Conservation (phyloP, 306 rosid species). For the Cucumis hystrix region DNA sequence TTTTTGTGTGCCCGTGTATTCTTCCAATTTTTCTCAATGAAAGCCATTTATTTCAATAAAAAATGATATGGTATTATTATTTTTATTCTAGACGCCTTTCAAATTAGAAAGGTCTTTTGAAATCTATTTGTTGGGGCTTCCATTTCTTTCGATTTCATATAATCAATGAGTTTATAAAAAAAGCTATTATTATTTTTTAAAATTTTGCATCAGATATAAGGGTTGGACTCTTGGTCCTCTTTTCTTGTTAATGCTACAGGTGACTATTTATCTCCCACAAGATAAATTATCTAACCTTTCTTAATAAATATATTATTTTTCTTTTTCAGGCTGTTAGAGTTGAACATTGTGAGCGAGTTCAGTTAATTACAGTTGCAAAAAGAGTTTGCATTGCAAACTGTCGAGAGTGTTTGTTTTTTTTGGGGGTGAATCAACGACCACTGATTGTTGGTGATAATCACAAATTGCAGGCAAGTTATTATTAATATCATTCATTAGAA, state of each 20-base stretch:
- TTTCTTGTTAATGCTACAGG: neutral
- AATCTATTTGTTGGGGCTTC: too few species aligned
- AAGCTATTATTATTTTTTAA: neutral
- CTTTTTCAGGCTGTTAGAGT: constrained; percentile 82
- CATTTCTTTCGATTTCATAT: too few species aligned
- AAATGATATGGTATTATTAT: neutral
- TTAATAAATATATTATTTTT: constrained; percentile 4
- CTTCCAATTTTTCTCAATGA: too few species aligned
- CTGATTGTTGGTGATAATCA: constrained; percentile 90
- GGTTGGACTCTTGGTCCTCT: neutral
- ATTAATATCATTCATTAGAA: constrained; percentile 8
- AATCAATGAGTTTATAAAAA: too few species aligned
- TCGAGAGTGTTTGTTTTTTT: constrained; percentile 83
- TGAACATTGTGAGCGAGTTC: constrained; percentile 98
- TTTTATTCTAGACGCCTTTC: neutral
- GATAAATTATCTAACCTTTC: neutral
- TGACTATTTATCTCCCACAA: constrained; percentile 8
- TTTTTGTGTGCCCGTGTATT: too few species aligned
- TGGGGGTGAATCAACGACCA: constrained; percentile 91
- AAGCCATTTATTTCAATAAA: too few species aligned
- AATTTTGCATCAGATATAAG: neutral
- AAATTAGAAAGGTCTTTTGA: too few species aligned
- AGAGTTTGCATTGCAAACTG: constrained; percentile 93
- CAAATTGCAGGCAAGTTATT: constrained; percentile 66
- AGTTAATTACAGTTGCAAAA: constrained; percentile 81